Evolutionary conservation across 179 eudicot species (phyloP).

Genomic region (Carnegiea gigantea): DNA sequence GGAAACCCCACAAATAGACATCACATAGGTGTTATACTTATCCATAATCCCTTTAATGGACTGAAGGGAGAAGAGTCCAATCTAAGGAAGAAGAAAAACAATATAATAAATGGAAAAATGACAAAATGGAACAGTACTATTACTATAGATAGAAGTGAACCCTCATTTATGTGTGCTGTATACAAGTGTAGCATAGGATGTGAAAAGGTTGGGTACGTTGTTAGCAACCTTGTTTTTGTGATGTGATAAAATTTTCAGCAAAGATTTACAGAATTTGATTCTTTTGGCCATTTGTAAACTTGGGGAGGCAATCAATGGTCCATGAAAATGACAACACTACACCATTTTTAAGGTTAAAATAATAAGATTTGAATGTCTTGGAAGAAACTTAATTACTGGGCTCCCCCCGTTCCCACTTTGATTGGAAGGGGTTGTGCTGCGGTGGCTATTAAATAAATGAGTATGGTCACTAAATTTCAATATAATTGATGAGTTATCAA

Average conservation of each 20-base stretch:
- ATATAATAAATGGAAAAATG: background rate
- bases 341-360: slow-evolving; percentile 13
- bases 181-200: background rate
- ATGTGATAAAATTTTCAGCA: background rate
- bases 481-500: too few relatives aligned
- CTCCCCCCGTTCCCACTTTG: background rate
- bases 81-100: background rate
- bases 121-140: background rate
- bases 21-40: background rate
- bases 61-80: background rate
- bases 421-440: background rate
- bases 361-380: background rate
- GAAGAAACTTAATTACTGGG: background rate
- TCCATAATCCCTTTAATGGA: background rate
- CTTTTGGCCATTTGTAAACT: background rate
- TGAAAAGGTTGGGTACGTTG: background rate
- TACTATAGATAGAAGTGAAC: background rate
- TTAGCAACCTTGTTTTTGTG: background rate
- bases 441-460: too few relatives aligned
- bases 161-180: background rate
- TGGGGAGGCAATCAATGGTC: slow-evolving; percentile 10
- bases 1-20: too few relatives aligned
- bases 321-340: slow-evolving; percentile 4
- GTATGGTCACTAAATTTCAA: too few relatives aligned
- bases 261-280: background rate